These are phyloP conservation scores for Calonectria naviculata DNA, from an alignment of 2,329 filamentous ascomycete genomes.

Conservation along the genomic window DNA sequence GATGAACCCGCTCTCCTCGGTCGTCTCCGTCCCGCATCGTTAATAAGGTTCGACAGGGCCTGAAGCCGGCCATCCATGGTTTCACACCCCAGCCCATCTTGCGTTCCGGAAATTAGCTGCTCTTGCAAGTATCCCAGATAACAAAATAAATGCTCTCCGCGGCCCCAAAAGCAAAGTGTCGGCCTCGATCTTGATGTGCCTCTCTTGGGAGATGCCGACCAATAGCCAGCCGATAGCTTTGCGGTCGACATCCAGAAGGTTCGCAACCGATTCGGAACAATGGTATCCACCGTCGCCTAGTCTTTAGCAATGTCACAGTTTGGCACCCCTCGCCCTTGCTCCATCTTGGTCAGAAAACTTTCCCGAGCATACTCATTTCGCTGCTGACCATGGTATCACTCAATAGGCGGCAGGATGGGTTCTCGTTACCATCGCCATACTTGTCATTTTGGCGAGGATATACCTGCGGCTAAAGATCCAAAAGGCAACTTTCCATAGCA, in stretches of 20 bases:
- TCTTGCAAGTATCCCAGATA: neutral
- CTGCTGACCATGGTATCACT: neutral
- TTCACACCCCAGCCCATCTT: neutral
- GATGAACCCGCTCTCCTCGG: neutral
- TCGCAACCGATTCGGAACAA: neutral
- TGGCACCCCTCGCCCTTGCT: neutral
- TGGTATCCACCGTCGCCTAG: neutral
- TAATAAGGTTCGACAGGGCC: neutral
- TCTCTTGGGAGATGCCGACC: neutral
- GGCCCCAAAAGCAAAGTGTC: neutral
- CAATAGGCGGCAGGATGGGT: neutral
- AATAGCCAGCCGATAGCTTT: neutral
- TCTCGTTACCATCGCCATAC: neutral
- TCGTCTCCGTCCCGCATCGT: neutral
- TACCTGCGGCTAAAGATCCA: slow-evolving; percentile 4
- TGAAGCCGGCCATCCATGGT: neutral
- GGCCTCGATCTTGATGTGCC: neutral
- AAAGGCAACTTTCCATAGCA: neutral
- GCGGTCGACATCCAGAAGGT: neutral
- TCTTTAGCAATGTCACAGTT: neutral
- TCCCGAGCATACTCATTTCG: too few relatives aligned
- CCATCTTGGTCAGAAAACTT: neutral
- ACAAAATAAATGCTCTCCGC: neutral
- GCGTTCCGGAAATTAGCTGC: neutral
- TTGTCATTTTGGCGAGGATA: neutral